Conservation (phyloP, 345 rosid species). For the Citrus sp. region DNA sequence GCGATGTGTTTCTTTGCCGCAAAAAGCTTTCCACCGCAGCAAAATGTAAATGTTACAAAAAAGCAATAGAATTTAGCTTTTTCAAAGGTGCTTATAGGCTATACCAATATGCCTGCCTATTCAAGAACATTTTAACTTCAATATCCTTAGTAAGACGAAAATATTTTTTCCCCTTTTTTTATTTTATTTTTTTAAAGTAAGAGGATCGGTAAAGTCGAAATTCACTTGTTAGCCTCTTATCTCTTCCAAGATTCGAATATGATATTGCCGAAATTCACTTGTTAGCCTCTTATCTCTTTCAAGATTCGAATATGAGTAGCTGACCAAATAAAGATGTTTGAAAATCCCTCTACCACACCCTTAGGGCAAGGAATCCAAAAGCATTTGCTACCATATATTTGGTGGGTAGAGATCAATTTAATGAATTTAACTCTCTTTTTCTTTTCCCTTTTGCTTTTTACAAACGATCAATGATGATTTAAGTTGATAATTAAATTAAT, state of each 20-base stretch:
- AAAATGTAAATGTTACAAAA: neutral
- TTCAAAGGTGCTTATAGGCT: neutral
- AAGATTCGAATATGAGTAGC: no score
- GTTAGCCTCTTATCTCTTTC: no score
- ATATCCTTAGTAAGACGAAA: neutral
- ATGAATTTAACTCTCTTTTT: neutral
- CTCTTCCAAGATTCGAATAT: no score
- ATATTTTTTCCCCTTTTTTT: no score
- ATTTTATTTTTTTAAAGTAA: no score
- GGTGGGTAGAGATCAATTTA: neutral
- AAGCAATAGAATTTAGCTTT: neutral
- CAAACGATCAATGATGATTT: neutral
- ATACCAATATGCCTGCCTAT: neutral
- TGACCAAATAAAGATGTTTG: no score
- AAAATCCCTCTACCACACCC: no score
- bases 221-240: no score
- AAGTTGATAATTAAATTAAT: neutral
- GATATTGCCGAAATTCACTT: no score
- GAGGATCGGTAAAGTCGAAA: fast-evolving
- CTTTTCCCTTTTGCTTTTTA: neutral
- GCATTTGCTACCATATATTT: neutral
- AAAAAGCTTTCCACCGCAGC: neutral
- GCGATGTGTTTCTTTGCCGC: neutral
- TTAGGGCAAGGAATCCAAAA: neutral
- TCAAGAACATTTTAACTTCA: neutral